phyloP scores from a whole-genome alignment of 23 red algal genomes.

The Gracilaria gracilis region DNA sequence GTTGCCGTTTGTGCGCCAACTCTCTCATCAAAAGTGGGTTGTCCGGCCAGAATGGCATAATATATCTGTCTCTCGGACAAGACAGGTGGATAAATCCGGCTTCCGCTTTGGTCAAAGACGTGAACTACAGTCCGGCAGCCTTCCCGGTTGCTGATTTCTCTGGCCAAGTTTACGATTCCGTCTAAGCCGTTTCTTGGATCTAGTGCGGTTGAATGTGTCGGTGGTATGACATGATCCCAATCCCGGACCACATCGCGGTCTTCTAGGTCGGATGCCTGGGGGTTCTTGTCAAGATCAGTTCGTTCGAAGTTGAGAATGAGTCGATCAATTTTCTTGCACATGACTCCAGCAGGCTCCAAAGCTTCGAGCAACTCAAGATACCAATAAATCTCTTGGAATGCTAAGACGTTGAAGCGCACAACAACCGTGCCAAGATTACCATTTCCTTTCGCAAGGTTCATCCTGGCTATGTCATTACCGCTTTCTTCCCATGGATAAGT shows the following conservation, averaged over 20 bases:
- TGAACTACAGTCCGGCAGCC: slow-evolving; percentile 57
- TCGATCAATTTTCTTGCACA: slow-evolving; percentile 63
- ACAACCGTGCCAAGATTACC: slow-evolving; percentile 60
- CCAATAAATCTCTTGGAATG: slow-evolving; percentile 36
- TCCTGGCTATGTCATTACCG: slow-evolving; percentile 33
- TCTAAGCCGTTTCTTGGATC: slow-evolving; percentile 45
- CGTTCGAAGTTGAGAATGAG: slow-evolving; percentile 55
- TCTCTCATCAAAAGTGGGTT: slow-evolving; percentile 73
- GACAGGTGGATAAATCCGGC: slow-evolving; percentile 21
- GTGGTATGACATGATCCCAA: slow-evolving; percentile 31
- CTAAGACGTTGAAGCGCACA: slow-evolving; percentile 38
- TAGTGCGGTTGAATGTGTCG: neutral
- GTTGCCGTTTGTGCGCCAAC: slow-evolving; percentile 62
- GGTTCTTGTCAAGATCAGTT: slow-evolving; percentile 12
- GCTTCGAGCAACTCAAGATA: slow-evolving; percentile 66
- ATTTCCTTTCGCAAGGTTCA: slow-evolving; percentile 61
- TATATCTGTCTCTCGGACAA: slow-evolving; percentile 58
- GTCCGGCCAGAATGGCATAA: slow-evolving; percentile 81
- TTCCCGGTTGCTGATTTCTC: slow-evolving; percentile 31
- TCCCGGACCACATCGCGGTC: slow-evolving; percentile 52
- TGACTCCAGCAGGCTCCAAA: slow-evolving; percentile 20
- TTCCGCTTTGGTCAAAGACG: slow-evolving; percentile 56
- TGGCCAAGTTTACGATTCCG: slow-evolving; percentile 23
- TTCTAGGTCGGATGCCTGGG: neutral
- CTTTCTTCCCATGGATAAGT: slow-evolving; percentile 52